phyloP scores from a whole-genome alignment of 2,329 filamentous ascomycete genomes.

The Emericellopsis atlantica region DNA sequence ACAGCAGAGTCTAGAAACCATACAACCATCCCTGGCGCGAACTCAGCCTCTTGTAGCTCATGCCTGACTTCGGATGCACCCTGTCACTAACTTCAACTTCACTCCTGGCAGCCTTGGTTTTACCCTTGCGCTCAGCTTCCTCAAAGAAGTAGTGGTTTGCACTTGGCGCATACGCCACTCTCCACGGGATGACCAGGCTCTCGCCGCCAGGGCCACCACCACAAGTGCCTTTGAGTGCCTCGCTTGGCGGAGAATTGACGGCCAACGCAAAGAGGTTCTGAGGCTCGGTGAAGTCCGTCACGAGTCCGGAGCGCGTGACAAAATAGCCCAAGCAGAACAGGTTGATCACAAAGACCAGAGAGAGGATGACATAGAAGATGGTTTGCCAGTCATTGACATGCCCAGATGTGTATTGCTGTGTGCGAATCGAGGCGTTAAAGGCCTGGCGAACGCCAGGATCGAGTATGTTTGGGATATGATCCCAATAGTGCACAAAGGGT shows the following conservation, averaged over 20 bases:
- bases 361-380: slow-evolving; percentile 54
- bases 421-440: slow-evolving; percentile 52
- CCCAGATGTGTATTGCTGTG: slow-evolving; percentile 59
- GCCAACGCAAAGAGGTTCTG: slow-evolving; percentile 63
- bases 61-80: slow-evolving; percentile 6
- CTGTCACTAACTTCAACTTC: slow-evolving; percentile 15
- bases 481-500: slow-evolving; percentile 47
- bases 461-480: slow-evolving; percentile 18
- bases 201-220: slow-evolving; percentile 20
- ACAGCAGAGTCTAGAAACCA: neutral
- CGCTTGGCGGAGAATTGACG: slow-evolving; percentile 41
- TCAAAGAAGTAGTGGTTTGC: slow-evolving; percentile 30
- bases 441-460: slow-evolving; percentile 32
- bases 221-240: slow-evolving; percentile 22
- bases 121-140: slow-evolving; percentile 17
- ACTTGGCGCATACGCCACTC: slow-evolving; percentile 22
- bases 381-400: slow-evolving; percentile 47
- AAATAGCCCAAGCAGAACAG: slow-evolving; percentile 51
- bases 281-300: slow-evolving; percentile 71
- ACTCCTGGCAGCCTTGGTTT: slow-evolving; percentile 38
- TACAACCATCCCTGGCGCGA: slow-evolving; percentile 12
- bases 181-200: slow-evolving; percentile 27
- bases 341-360: slow-evolving; percentile 55
- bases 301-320: slow-evolving; percentile 39
- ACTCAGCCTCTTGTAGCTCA: slow-evolving; percentile 16